Percentiles rank a stretch among this genome's conserved stretches.
Conservation (phyloP, 768 basidiomycete genomes). For the Pisolithus marmoratus region DNA sequence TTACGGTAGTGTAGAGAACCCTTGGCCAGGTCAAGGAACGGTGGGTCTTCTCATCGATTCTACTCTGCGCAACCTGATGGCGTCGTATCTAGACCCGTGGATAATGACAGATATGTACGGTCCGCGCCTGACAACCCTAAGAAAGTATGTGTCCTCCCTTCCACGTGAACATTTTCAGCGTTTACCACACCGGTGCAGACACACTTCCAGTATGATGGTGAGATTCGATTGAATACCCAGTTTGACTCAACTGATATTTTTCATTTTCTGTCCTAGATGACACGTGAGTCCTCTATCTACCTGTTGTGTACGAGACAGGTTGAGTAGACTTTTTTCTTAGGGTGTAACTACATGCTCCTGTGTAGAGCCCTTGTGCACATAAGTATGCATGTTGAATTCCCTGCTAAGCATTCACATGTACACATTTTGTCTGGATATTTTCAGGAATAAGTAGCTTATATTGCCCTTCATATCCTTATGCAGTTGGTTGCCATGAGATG, state of each 20-base stretch:
- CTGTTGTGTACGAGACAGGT: too few relatives aligned
- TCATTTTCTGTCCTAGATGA: not conserved
- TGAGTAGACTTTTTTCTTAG: too few relatives aligned
- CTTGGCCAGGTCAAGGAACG: slow-evolving; percentile 50
- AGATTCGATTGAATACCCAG: slow-evolving; percentile 11
- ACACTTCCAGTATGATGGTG: slow-evolving; percentile 78
- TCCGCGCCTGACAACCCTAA: slow-evolving; percentile 81
- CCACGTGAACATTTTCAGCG: not conserved
- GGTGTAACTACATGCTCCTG: too few relatives aligned
- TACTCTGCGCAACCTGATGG: slow-evolving; percentile 4
- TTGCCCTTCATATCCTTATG: too few relatives aligned
- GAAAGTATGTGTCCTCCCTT: slow-evolving; percentile 48
- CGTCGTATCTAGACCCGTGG: slow-evolving; percentile 53
- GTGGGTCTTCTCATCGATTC: slow-evolving; percentile 32
- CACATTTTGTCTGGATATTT: too few relatives aligned
- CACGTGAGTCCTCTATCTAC: not conserved
- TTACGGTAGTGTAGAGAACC: not conserved
- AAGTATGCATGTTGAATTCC: too few relatives aligned
- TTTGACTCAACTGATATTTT: not conserved
- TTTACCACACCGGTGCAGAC: slow-evolving; percentile 42
- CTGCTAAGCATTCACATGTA: too few relatives aligned
- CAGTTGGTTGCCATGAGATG: too few relatives aligned
- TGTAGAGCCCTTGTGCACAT: too few relatives aligned
- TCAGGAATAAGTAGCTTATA: too few relatives aligned
- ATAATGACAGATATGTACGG: slow-evolving; percentile 79